These are phyloP conservation scores for Evernia prunastri DNA, from an alignment of 495 filamentous ascomycete species.

Conservation along the genomic window DNA sequence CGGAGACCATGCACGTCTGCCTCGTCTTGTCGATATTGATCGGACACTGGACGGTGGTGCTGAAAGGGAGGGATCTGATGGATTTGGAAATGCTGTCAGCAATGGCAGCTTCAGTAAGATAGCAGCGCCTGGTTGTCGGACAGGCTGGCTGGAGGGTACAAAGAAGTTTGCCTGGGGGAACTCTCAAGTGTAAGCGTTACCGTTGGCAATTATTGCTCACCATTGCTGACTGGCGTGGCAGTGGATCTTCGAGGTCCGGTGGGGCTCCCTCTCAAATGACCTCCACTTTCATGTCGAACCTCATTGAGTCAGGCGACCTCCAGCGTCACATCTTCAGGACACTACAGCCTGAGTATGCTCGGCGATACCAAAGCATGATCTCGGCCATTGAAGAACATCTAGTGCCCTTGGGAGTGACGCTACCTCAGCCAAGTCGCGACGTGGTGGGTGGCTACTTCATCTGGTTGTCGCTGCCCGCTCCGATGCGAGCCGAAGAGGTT, in stretches of 20 bases:
- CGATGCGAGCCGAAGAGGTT: constrained; percentile 47
- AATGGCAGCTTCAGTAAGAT: constrained; percentile 87
- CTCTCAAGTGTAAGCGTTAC: constrained; percentile 51
- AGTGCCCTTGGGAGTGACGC: constrained; percentile 50
- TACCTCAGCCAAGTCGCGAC: constrained; percentile 34
- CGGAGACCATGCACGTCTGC: constrained; percentile 46
- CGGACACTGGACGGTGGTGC: constrained; percentile 51
- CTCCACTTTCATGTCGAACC: constrained; percentile 56
- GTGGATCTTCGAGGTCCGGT: constrained; percentile 63
- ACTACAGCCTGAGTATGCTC: constrained; percentile 48
- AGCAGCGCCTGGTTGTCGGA: constrained; percentile 67
- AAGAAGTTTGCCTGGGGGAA: constrained; percentile 60
- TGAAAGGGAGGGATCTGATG: constrained; percentile 31
- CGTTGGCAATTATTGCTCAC: not conserved
- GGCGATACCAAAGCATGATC: constrained; percentile 49
- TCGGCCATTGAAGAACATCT: constrained; percentile 50
- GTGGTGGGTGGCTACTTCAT: constrained; percentile 70
- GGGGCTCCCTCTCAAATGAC: constrained; percentile 68
- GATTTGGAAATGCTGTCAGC: constrained; percentile 67
- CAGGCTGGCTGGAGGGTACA: constrained; percentile 76
- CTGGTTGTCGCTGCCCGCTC: constrained; percentile 60
- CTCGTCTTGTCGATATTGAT: constrained; percentile 74
- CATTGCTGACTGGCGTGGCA: constrained; percentile 26
- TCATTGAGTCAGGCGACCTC: constrained; percentile 48
- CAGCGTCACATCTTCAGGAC: constrained; percentile 44